phyloP scores from a whole-genome alignment of 805 yeast genomes.

The Ogataea degrootiae region DNA sequence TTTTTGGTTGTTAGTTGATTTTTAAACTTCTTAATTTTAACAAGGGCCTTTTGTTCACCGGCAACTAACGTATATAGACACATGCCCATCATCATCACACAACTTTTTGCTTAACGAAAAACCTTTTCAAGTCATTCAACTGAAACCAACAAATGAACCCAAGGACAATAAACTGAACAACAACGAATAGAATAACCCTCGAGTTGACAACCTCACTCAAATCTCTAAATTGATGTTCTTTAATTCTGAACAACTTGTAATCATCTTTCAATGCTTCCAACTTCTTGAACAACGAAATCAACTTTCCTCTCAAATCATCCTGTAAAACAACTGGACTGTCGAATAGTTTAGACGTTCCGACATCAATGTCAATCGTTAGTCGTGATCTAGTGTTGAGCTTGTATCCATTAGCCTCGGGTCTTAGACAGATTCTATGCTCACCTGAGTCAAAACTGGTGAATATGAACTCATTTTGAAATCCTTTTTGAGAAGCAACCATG shows the following conservation, averaged over 20 bases:
- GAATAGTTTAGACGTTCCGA: conserved; percentile 59
- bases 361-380: conserved; percentile 61
- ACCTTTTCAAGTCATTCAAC: conserved; percentile 67
- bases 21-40: too few species aligned
- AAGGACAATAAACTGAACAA: conserved; percentile 65
- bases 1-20: too few species aligned
- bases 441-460: conserved; percentile 82
- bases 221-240: conserved; percentile 75
- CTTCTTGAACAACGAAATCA: conserved; percentile 52
- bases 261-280: conserved; percentile 58
- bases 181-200: conserved; percentile 68
- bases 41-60: too few species aligned
- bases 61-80: too few species aligned
- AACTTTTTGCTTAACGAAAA: conserved; percentile 84
- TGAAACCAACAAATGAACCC: conserved; percentile 71
- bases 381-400: conserved; percentile 48
- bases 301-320: conserved; percentile 41
- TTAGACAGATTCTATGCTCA: conserved; percentile 77
- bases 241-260: conserved; percentile 56
- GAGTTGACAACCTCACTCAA: conserved; percentile 72
- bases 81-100: conserved; percentile 36
- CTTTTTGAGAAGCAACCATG: conserved; percentile 65
- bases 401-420: conserved; percentile 32
- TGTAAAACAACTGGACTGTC: conserved; percentile 52
- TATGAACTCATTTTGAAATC: conserved; percentile 56